These are phyloP conservation scores for Thelonectria olida DNA, from an alignment of 2,329 filamentous ascomycete genomes.

Conservation along the genomic window DNA sequence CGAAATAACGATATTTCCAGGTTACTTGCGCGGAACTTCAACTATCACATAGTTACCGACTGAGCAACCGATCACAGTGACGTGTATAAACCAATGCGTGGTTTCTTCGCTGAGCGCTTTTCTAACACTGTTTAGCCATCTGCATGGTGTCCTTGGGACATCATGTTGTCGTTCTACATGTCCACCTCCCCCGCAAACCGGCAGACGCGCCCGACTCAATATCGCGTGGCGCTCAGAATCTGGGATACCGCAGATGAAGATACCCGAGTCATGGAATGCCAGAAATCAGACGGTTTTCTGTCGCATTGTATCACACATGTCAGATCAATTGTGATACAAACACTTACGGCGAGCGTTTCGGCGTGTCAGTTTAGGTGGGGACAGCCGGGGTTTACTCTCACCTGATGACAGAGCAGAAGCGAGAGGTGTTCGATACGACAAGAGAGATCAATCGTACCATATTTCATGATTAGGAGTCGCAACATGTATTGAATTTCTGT, in stretches of 20 bases:
- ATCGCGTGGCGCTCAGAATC: constrained; percentile 4
- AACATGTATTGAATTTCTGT: too few species aligned
- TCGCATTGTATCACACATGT: background rate
- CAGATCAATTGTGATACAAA: background rate
- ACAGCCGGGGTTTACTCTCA: too few species aligned
- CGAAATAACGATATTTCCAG: too few species aligned
- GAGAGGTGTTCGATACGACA: too few species aligned
- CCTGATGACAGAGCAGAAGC: too few species aligned
- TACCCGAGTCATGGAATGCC: background rate
- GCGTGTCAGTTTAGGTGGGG: background rate
- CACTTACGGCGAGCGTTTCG: background rate
- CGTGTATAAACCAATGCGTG: too few species aligned
- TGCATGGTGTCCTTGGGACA: background rate
- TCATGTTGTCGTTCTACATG: background rate
- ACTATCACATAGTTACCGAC: too few species aligned
- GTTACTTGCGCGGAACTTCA: too few species aligned
- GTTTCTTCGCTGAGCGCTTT: background rate
- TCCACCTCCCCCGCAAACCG: background rate
- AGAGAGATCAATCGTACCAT: background rate
- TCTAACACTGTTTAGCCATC: background rate
- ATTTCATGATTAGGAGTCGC: too few species aligned
- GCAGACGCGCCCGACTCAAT: background rate
- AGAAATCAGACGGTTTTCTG: background rate
- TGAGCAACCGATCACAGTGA: too few species aligned
- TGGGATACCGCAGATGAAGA: background rate